Percentiles rank a stretch among this genome's conserved stretches.
These are phyloP conservation scores for Sporisorium reilianum DNA, from an alignment of 1,284 basidiomycete genomes.

Conservation along the genomic window DNA sequence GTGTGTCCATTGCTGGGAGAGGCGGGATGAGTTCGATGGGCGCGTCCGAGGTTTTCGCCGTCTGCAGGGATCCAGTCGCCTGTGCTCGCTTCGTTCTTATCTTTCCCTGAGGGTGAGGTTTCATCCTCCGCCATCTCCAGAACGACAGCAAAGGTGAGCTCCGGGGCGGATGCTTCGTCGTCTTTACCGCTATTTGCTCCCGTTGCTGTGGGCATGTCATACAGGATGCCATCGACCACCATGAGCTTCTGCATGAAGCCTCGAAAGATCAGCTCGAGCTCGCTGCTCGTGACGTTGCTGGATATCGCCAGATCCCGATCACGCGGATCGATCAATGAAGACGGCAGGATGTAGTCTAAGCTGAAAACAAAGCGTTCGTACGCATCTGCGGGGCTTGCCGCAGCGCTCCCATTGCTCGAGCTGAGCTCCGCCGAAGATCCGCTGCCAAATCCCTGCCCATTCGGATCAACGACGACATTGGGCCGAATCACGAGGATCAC, in stretches of 20 bases:
- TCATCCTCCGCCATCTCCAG: slow-evolving; percentile 81
- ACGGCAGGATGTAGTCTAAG: slow-evolving; percentile 76
- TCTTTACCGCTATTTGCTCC: slow-evolving; percentile 11
- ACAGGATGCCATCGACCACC: slow-evolving; percentile 82
- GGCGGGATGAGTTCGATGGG: background rate
- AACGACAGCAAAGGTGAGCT: slow-evolving; percentile 83
- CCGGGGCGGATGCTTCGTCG: slow-evolving; percentile 72
- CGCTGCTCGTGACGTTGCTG: slow-evolving; percentile 76
- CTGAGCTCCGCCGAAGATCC: slow-evolving; percentile 13
- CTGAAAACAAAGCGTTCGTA: slow-evolving; percentile 77
- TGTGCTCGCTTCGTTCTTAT: slow-evolving; percentile 28
- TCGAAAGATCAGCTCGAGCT: slow-evolving; percentile 82
- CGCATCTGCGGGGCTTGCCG: slow-evolving; percentile 52
- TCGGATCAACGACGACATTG: slow-evolving; percentile 23
- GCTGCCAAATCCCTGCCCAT: background rate
- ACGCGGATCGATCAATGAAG: slow-evolving; percentile 79
- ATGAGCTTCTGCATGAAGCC: slow-evolving; percentile 86
- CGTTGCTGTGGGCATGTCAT: slow-evolving; percentile 27
- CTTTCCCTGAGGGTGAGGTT: slow-evolving; percentile 18
- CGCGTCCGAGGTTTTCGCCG: slow-evolving; percentile 26
- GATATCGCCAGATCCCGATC: slow-evolving; percentile 73
- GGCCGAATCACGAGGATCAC: slow-evolving; percentile 28
- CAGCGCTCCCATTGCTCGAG: slow-evolving; percentile 6
- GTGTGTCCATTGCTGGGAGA: background rate
- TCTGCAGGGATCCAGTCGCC: slow-evolving; percentile 52